Base-by-base conservation (phyloP, 495 filamentous ascomycete species). In the Letharia columbiana region DNA sequence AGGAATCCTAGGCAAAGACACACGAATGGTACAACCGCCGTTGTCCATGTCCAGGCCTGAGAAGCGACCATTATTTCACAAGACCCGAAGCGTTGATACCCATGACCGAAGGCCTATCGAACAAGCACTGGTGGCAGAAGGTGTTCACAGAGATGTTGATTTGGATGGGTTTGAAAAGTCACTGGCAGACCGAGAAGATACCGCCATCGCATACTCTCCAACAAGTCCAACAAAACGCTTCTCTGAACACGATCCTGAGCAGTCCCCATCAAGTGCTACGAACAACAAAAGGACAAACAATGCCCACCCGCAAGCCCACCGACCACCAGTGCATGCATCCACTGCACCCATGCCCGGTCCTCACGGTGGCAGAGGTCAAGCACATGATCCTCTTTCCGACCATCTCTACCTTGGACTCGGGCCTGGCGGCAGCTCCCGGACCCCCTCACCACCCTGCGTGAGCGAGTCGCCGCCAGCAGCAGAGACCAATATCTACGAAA, bases 401-500 rank as follows among this genome's bases (percentile, higher is more conserved):
- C 83, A 82, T 49, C 79, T 87, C 0, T 89, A 86, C 72, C 83
- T 98, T 23, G 85, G 85, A 63, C 89, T 97, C 68, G 91, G 91
- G 6, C 82, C 85, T 41, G 79, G 76, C 61, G 69, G 54, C 49
- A 71, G 58, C 42, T 71, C 68, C 40, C 65, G 72, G 13, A 62
- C 64, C 7, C 69, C 73, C 13, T 70, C 70, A 37, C 71, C 71
- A 7, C 65, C 81, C n/a, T 61, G 88, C 23, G 86, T 97, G 50
- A 89, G 89, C 62, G 91, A 96, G 71, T 92, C 89, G 12, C 71
- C 71, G 18, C 92, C 91, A 12, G 84, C 85, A 2, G 87, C 85
- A 11, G 90, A 93, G 56, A 88, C 90, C 68, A 86, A 92, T 69
- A 86, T 96, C 56, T 97, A 96, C 72, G 91, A 96, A 68, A 85